A percentile compares a stretch with the other conserved stretches of the same genome.
Evolutionary conservation across 2,329 filamentous ascomycete species (phyloP).

Genomic region (Botrytis hyacinthi): DNA sequence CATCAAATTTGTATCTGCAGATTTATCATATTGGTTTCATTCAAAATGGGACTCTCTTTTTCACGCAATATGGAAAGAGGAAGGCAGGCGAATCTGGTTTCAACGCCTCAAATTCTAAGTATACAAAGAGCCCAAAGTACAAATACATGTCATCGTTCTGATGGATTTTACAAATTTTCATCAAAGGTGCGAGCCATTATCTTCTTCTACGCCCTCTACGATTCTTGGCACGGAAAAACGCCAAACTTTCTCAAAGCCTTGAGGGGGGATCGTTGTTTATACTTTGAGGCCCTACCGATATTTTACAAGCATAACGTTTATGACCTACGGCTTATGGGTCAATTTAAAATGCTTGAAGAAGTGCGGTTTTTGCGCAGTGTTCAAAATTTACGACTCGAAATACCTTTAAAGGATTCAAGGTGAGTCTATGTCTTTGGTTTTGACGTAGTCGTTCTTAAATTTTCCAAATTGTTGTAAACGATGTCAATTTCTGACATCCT

Average conservation of each 20-base stretch:
- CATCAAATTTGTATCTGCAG: background rate
- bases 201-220: background rate
- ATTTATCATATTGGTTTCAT: background rate
- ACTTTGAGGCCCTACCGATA: background rate
- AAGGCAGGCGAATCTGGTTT: background rate
- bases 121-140: background rate
- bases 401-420: background rate
- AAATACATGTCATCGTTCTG: rapidly evolving
- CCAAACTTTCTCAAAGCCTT: background rate
- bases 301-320: background rate
- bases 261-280: background rate
- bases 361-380: background rate
- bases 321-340: no score
- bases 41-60: background rate
- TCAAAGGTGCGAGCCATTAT: rapidly evolving
- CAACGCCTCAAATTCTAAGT: background rate
- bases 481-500: background rate
- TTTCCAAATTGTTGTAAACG: background rate
- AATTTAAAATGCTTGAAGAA: no score
- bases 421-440: background rate
- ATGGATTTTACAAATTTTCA: background rate
- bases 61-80: background rate
- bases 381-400: background rate
- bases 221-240: background rate
- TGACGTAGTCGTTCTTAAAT: background rate